Base-by-base conservation (phyloP, 2,329 filamentous ascomycete genomes). In the Pseudogymnoascus sp. region DNA sequence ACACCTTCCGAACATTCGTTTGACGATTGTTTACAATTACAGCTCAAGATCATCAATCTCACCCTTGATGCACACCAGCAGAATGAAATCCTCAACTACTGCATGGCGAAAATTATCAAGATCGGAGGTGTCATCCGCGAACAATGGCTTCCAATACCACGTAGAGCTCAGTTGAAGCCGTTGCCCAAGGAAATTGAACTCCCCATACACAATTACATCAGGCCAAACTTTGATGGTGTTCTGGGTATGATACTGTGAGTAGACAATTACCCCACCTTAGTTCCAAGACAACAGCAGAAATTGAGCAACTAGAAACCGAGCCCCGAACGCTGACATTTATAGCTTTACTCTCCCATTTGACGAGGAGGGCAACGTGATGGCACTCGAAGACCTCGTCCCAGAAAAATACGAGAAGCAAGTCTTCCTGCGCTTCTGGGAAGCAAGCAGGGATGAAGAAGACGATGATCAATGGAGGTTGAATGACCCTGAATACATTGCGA, bases 401-500 rank as follows among this genome's bases (percentile, higher is more conserved):
- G 28, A 56, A 7, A 16, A 33, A 56, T 56, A 56, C 16, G 50
- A 56, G 5, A 56, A 56, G n/a, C 25, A 56, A 14, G 50, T 56
- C n/a, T 56, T 56, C 25, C 50, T 56, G 4, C 50, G 50, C 10
- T 56, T 56, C 50, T 56, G 50, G 50, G 28, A 56, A 12, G 50
- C 50, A 33, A 56, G 50, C 28, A 28, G 14, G 18, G 50, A 56
- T 7, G 50, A 56, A 56, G 50, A 33, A 33, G 28, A 56, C 28
- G 50, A 56, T 56, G n/a, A 56, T 28, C 50, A 56, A 28, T 56
- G 50, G 50, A 56, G 28, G 10, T 4, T 56, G 28, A 56, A 56
- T 21, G 50, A 56, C 8, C 50, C 50, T 33, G 50, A 56, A 33
- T 56, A 16, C n/a, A 56, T 56, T 56, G 50, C 50, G 50, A 56